phyloP scores from a whole-genome alignment of 768 basidiomycete species.

The Royoungia palumana region DNA sequence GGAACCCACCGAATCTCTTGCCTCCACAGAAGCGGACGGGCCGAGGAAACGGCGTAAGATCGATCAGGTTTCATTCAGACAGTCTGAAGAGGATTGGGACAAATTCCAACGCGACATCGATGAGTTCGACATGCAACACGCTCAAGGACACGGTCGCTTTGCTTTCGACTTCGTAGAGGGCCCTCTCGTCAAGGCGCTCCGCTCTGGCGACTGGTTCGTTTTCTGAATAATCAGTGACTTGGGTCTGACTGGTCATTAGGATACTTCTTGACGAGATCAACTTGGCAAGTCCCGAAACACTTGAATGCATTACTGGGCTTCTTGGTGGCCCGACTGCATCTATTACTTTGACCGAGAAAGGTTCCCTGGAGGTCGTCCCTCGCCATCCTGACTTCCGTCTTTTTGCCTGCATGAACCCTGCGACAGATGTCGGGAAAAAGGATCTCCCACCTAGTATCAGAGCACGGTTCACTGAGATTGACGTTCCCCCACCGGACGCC shows the following conservation, averaged over 20 bases:
- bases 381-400: slow-evolving; percentile 95
- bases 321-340: slow-evolving; percentile 84
- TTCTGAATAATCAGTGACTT: not conserved
- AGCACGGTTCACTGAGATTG: slow-evolving; percentile 90
- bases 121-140: slow-evolving; percentile 85
- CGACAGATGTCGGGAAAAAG: slow-evolving; percentile 97
- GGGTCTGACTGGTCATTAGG: slow-evolving; percentile 43
- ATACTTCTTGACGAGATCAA: slow-evolving; percentile 96
- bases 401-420: slow-evolving; percentile 99
- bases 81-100: slow-evolving; percentile 59
- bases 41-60: slow-evolving; percentile 74
- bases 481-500: slow-evolving; percentile 90
- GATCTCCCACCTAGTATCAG: slow-evolving; percentile 91
- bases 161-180: slow-evolving; percentile 96
- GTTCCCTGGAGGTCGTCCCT: slow-evolving; percentile 82
- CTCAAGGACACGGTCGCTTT: slow-evolving; percentile 84
- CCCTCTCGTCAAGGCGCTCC: slow-evolving; percentile 86
- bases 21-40: slow-evolving; percentile 37
- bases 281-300: slow-evolving; percentile 87
- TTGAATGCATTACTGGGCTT: slow-evolving; percentile 88
- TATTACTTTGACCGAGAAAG: slow-evolving; percentile 90
- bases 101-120: slow-evolving; percentile 63
- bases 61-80: slow-evolving; percentile 39
- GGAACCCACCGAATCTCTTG: slow-evolving; percentile 23
- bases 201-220: slow-evolving; percentile 85